These are phyloP conservation scores for Ceratocystis variospora DNA, from an alignment of 2,329 filamentous ascomycete genomes.

Conservation along the genomic window DNA sequence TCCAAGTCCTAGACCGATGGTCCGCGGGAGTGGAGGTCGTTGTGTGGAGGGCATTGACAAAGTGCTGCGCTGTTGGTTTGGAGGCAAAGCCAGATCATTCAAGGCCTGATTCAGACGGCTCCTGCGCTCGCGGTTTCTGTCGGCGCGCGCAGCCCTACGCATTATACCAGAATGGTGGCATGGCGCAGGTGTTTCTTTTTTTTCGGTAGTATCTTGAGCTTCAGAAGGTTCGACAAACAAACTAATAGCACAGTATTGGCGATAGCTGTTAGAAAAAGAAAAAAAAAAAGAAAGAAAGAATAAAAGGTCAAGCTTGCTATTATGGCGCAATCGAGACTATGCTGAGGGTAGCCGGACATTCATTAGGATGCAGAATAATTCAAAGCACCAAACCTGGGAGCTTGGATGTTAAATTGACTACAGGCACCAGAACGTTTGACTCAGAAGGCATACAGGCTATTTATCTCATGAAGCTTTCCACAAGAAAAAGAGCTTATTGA, in stretches of 20 bases:
- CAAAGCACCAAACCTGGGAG: neutral
- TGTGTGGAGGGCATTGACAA: neutral
- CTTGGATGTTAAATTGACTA: neutral
- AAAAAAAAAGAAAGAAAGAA: neutral
- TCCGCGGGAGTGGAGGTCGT: neutral
- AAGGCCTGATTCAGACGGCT: neutral
- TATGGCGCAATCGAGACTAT: neutral
- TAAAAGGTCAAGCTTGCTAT: too few relatives aligned
- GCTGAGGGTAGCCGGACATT: neutral
- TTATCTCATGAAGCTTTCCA: neutral
- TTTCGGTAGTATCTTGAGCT: neutral
- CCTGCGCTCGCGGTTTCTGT: neutral
- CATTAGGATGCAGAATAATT: neutral
- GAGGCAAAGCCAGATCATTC: neutral
- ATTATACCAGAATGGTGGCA: neutral
- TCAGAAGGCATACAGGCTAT: neutral
- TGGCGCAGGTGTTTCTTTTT: neutral
- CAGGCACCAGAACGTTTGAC: neutral
- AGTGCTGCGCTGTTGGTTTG: neutral
- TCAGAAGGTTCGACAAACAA: conserved; percentile 3
- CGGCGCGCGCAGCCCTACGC: neutral
- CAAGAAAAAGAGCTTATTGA: neutral
- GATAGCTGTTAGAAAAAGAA: neutral
- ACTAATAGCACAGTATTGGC: neutral
- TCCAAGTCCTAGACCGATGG: neutral